These are phyloP conservation scores for Persicaria maculosa DNA, from an alignment of 148 eudicot genomes.

Conservation along the genomic window DNA sequence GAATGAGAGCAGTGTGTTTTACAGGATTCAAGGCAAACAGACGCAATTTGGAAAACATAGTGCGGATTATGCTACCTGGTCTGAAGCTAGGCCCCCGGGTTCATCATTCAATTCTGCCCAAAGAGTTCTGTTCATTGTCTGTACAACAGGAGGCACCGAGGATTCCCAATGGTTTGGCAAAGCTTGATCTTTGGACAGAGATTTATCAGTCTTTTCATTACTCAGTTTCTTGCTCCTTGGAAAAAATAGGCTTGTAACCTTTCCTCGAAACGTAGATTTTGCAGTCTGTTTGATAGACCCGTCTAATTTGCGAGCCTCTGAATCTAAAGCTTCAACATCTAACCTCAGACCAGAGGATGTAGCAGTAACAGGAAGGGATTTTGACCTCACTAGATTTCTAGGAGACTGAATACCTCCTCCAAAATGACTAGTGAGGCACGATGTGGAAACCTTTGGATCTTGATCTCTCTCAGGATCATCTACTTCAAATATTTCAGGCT, in stretches of 20 bases:
- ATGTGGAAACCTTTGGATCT: conserved; percentile 46
- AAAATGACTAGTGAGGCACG: conserved; percentile 30
- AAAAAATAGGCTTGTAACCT: conserved; percentile 80
- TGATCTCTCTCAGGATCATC: conserved; percentile 25
- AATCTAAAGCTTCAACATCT: conserved; percentile 30
- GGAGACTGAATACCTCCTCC: conserved; percentile 40
- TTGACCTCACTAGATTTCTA: conserved; percentile 66
- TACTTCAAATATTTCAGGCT: conserved; percentile 36
- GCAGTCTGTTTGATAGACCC: conserved; percentile 35
- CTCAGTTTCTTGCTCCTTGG: conserved; percentile 52
- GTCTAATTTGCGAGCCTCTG: conserved; percentile 24
- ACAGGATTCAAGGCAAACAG: neutral
- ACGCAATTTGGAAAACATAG: neutral
- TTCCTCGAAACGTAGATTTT: conserved; percentile 67
- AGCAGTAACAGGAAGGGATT: conserved; percentile 74
- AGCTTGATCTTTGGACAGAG: conserved; percentile 29
- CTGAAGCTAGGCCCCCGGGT: conserved; percentile 24
- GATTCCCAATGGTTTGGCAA: conserved; percentile 21
- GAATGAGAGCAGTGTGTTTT: neutral
- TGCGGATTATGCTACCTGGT: conserved; percentile 41
- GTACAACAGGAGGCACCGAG: conserved; percentile 24
- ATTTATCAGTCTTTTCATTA: conserved; percentile 39
- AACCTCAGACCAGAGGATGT: conserved; percentile 31
- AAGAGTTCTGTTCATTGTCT: conserved; percentile 21
- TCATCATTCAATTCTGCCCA: conserved; percentile 20